Base-by-base conservation (phyloP, 192 early-diverging fungal species). In the Linnemannia zychae region DNA sequence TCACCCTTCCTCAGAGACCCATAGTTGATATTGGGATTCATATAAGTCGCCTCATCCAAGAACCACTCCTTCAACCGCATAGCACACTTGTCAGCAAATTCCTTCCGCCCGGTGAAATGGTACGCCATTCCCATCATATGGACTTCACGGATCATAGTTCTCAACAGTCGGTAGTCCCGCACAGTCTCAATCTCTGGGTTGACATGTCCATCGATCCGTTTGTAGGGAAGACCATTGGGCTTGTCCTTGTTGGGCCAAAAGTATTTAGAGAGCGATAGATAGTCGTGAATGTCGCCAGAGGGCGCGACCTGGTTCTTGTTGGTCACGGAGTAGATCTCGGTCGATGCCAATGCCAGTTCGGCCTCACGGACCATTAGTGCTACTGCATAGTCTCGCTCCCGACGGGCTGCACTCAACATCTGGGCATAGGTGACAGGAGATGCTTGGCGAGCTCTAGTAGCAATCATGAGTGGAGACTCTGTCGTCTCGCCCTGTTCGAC, bases 21-120 rank as follows among this genome's bases (percentile, higher is more conserved):
- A 83, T 87, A 93, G 48, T 92, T 87, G 47, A 93, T 76, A 70
- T 92, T 89, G 12, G 93, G 92, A 66, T 93, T 93, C 93, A 93
- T 93, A 24, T 79, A 80, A 4, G 92, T 93, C 7, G 60, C 76
- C 17, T 86, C 80, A 67, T 93, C 82, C 36, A 93, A 24, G 76
- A 93, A 93, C 92, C 93, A 93, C 40, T 84, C 80, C n/a, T 73
- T 76, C 22, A 93, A 40, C 4, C 89, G 72, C 49, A 85, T 67
- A 28, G 78, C 81, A 40, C 80, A 88, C 71, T 86, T 86, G 38
- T 81, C 82, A 22, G 89, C 88, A 82, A 88, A 93, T 7, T 72
- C 85, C 47, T 87, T 87, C 47, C 91, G 71, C 11, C 87, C 84
- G 7, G 88, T 90, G 49, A 83, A 93, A 74, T 90, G 92, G 53